Conservation (phyloP, 129 eudicot species). For the Kitagawia praeruptora region DNA sequence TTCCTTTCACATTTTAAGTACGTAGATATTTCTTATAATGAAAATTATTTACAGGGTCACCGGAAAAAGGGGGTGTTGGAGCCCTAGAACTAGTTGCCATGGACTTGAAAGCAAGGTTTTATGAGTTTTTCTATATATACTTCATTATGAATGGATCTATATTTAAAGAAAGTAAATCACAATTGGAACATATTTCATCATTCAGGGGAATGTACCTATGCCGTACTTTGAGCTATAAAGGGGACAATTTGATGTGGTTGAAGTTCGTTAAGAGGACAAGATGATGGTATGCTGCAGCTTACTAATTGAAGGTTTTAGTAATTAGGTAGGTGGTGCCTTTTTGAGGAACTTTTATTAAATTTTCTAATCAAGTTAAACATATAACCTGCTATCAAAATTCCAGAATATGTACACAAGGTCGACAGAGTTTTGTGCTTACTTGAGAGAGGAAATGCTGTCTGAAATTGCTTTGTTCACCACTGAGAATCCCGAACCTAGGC, state of each 20-base stretch:
- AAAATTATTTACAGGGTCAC: constrained; percentile 45
- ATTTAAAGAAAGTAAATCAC: constrained; percentile 10
- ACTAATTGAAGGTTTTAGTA: background rate
- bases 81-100: constrained; percentile 99
- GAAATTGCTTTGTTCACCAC: too few relatives aligned
- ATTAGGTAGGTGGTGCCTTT: background rate
- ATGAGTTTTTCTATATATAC: background rate
- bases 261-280: constrained; percentile 67
- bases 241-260: constrained; percentile 90
- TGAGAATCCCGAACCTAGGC: constrained; percentile 74
- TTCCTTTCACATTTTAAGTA: background rate
- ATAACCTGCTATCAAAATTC: background rate
- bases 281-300: constrained; percentile 60
- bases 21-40: background rate
- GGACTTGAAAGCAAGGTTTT: constrained; percentile 99
- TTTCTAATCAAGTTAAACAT: background rate
- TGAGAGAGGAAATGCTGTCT: constrained; percentile 75
- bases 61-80: constrained; percentile 96
- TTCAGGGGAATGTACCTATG: constrained; percentile 99
- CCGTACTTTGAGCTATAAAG: constrained; percentile 94
- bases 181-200: constrained; percentile 13
- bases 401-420: constrained; percentile 77
- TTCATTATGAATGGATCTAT: constrained; percentile 1
- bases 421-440: constrained; percentile 95
- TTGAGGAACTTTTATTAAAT: background rate